These are phyloP conservation scores for Rhizoclosmatium globosum DNA, from an alignment of 192 early-diverging fungal genomes.

Conservation along the genomic window DNA sequence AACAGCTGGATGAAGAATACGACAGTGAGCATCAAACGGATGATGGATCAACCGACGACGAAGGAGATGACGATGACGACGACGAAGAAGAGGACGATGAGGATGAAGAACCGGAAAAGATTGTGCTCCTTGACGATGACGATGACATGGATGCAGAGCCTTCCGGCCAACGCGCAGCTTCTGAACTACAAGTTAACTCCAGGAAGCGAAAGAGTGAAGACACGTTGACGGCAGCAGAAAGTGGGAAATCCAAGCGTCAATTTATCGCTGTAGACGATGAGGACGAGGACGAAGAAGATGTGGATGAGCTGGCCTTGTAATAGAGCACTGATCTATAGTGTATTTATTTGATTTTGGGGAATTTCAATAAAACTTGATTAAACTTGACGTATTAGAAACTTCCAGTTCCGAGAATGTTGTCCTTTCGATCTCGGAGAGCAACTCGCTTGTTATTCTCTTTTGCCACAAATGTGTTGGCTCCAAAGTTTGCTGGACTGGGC, in stretches of 20 bases:
- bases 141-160: neutral
- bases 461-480: too few species aligned
- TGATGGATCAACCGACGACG: slow-evolving; percentile 12
- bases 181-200: neutral
- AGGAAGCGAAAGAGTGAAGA: slow-evolving; percentile 4
- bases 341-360: too few species aligned
- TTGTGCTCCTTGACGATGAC: neutral
- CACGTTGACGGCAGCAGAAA: neutral
- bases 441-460: too few species aligned
- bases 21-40: slow-evolving; percentile 32
- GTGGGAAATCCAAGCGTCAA: slow-evolving; percentile 20
- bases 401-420: too few species aligned
- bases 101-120: neutral
- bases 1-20: slow-evolving; percentile 35
- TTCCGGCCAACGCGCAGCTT: neutral
- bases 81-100: slow-evolving; percentile 7
- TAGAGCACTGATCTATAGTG: too few species aligned
- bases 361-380: too few species aligned
- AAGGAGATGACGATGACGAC: slow-evolving; percentile 11
- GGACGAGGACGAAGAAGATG: neutral
- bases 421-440: too few species aligned
- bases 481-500: too few species aligned
- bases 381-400: too few species aligned
- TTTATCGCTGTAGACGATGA: neutral
- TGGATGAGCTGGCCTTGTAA: slow-evolving; percentile 24